These are phyloP conservation scores for Solanum tacnaense DNA, from an alignment of 257 asterid genomes.

Conservation along the genomic window DNA sequence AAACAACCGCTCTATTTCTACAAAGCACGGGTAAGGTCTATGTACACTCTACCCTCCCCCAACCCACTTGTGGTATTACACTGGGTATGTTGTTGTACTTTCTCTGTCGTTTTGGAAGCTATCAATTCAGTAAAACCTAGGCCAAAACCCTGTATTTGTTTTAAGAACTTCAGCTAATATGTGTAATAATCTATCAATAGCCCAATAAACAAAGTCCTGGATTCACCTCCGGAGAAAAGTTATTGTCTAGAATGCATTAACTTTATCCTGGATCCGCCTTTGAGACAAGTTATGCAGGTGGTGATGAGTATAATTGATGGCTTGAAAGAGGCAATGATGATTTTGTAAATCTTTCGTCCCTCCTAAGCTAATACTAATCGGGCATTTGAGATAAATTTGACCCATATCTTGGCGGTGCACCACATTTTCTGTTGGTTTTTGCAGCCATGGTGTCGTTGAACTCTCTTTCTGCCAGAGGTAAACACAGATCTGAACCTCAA, in stretches of 20 bases:
- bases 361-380: background rate
- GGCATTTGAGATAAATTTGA: background rate
- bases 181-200: background rate
- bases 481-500: background rate
- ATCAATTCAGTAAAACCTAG: background rate
- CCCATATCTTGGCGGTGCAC: constrained; percentile 14
- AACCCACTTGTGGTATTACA: background rate
- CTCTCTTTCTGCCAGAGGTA: background rate
- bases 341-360: background rate
- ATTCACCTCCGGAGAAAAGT: background rate
- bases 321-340: background rate
- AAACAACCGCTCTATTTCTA: background rate
- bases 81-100: background rate
- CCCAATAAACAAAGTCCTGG: background rate
- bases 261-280: background rate
- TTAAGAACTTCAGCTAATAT: background rate
- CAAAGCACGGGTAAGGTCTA: background rate
- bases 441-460: constrained; percentile 12
- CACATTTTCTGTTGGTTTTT: background rate
- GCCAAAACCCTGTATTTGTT: background rate
- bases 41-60: background rate
- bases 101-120: background rate
- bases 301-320: background rate
- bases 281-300: background rate
- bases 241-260: background rate